These are phyloP conservation scores for Adansonia madagascariensis DNA, from an alignment of 441 rosid genomes.

Conservation along the genomic window DNA sequence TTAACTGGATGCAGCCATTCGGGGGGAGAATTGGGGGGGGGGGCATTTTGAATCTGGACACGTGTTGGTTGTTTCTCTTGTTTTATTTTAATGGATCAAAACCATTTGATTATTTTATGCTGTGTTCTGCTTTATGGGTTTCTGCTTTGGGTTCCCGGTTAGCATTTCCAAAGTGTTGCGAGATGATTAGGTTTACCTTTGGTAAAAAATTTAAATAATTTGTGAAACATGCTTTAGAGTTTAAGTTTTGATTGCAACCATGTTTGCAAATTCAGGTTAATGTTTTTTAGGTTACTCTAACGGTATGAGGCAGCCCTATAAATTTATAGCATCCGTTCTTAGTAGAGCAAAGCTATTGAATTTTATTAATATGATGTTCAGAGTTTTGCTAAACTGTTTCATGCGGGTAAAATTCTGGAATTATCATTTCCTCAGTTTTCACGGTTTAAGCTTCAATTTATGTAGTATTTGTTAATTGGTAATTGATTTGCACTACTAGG, in stretches of 20 bases:
- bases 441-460: neutral
- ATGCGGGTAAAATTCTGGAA: neutral
- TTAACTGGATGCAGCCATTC: constrained; percentile 31
- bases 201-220: constrained; percentile 5
- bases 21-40: constrained; percentile 12
- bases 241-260: neutral
- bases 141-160: neutral
- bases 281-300: neutral
- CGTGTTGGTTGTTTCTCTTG: constrained; percentile 1
- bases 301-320: neutral
- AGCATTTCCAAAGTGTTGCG: neutral
- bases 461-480: neutral
- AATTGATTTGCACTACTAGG: neutral
- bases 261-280: neutral
- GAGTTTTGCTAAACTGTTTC: constrained; percentile 1
- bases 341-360: neutral
- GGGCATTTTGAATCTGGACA: constrained; percentile 22
- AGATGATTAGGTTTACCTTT: neutral
- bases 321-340: neutral
- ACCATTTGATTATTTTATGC: constrained; percentile 13
- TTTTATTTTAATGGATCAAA: constrained; percentile 36
- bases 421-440: neutral
- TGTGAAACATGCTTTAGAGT: neutral
- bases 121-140: neutral
- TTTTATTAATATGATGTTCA: neutral